Base-by-base conservation (phyloP, 371 early-diverging fungal genomes). In the Lichtheimia ornata region DNA sequence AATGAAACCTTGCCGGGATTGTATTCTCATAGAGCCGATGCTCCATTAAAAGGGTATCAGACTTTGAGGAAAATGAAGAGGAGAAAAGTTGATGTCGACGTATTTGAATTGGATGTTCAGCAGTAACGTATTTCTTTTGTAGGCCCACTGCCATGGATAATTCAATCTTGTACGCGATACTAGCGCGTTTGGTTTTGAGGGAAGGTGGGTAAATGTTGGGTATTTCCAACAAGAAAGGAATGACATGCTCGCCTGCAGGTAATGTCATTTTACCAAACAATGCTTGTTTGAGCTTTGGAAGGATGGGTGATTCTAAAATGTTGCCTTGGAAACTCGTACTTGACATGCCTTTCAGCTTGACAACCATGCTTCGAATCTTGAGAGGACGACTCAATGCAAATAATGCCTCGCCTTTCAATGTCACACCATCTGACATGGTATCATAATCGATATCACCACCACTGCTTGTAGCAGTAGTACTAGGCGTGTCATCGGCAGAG, bases 1-100 rank as follows among this genome's bases (percentile, higher is more conserved):
- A 69, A 47, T 69, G 69, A 41, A 69, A 69, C 49, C 61, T 62
- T 6, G 65, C 65, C 3, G 69, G 69, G 13, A 69, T 40, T 3
- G 69, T 69, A 47, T 56, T 51, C 40, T 69, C 45, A 22, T 56
- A 61, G 2, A 69, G n/a, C 20, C 56, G 53, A 5, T 62, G 56
- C 47, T 69, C 62, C 5, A 65, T 53, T 6, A 62, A 53, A 12
- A 64, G 69, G 7, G 61, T 11, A 35, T n/a, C 55, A 24, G 59
- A 30, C 20, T 64, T 59, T 9, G 44, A 42, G 13, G 56, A 65
- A 3, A 53, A 65, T 9, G 44, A 42, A n/a, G 56, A 65, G 3
- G 56, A 65, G 6, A 62, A 59, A 24, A 69, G 41, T 47, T 62
- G 51, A 49, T 64, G 65, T 28, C 65, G 27, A 4, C 69, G 62